phyloP scores from a whole-genome alignment of 768 basidiomycete species.

The Psilocybe tampanensis region DNA sequence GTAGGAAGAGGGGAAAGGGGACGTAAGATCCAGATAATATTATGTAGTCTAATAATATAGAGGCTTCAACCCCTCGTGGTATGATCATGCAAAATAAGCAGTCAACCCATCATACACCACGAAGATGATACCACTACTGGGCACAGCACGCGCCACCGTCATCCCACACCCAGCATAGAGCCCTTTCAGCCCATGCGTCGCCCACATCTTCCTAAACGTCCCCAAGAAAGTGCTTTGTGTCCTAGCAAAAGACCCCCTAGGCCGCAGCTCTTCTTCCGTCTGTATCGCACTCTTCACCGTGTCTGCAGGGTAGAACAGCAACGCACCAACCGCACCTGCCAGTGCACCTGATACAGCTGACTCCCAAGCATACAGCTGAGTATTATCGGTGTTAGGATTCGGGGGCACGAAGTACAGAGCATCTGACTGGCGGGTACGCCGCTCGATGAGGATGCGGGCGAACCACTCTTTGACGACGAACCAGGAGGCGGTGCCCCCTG shows the following conservation, averaged over 20 bases:
- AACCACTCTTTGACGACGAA: conserved; percentile 86
- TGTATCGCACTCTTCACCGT: conserved; percentile 94
- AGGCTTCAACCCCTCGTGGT: too few species aligned
- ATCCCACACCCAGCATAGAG: conserved; percentile 94
- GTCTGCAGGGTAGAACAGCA: conserved; percentile 94
- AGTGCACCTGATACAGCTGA: conserved; percentile 85
- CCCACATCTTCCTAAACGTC: conserved; percentile 73
- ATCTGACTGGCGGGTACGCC: conserved; percentile 34
- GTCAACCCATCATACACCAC: conserved; percentile 84
- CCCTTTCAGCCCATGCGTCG: conserved; percentile 75
- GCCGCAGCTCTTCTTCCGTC: conserved; percentile 86
- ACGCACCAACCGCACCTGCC: conserved; percentile 83
- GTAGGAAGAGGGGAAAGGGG: too few species aligned
- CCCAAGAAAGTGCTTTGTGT: conserved; percentile 45
- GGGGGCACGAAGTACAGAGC: conserved; percentile 11
- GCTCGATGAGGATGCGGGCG: conserved; percentile 58
- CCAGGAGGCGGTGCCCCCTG: conserved; percentile 90
- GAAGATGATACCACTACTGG: conserved; percentile 92
- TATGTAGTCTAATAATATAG: too few species aligned
- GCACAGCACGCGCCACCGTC: conserved; percentile 82
- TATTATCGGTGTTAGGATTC: conserved; percentile 35
- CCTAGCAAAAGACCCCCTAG: conserved; percentile 24
- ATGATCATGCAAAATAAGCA: conserved; percentile 38
- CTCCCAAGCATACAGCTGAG: conserved; percentile 69
- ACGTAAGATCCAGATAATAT: too few species aligned